Percentiles rank a stretch among this genome's conserved stretches.
Conservation (phyloP, 2,329 filamentous ascomycete species). For the Fusarium burgessii region DNA sequence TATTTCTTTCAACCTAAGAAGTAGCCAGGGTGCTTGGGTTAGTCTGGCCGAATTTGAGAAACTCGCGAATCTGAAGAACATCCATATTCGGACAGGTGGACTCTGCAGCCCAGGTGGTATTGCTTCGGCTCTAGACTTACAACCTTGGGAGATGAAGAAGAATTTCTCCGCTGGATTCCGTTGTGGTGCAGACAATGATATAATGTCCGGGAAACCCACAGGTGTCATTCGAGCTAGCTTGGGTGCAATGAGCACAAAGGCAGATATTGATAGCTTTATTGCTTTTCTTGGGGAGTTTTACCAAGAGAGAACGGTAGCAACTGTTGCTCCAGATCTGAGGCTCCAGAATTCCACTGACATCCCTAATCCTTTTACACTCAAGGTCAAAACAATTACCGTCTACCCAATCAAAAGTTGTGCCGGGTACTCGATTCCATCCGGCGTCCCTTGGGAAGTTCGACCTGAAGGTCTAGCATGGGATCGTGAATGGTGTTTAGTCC, state of each 20-base stretch:
- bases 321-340: background rate
- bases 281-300: constrained; percentile 76
- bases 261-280: constrained; percentile 79
- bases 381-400: constrained; percentile 75
- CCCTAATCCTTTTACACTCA: constrained; percentile 19
- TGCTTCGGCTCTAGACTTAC: constrained; percentile 76
- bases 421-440: constrained; percentile 76
- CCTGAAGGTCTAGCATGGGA: constrained; percentile 93
- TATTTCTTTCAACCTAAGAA: constrained; percentile 84
- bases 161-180: constrained; percentile 89
- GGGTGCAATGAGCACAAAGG: constrained; percentile 86
- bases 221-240: constrained; percentile 88
- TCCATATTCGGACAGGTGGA: constrained; percentile 89
- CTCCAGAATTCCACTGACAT: background rate
- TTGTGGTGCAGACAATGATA: constrained; percentile 85
- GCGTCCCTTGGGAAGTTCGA: constrained; percentile 78
- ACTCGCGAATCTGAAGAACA: constrained; percentile 79
- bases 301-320: constrained; percentile 24
- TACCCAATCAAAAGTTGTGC: constrained; percentile 97
- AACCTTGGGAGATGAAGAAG: constrained; percentile 82
- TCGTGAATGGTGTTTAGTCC: constrained; percentile 94
- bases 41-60: constrained; percentile 90
- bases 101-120: constrained; percentile 94
- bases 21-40: constrained; percentile 77
- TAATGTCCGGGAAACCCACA: constrained; percentile 86